Conservation (phyloP, 2,329 filamentous ascomycete genomes). For the Allantophomopsis cytisporea region DNA sequence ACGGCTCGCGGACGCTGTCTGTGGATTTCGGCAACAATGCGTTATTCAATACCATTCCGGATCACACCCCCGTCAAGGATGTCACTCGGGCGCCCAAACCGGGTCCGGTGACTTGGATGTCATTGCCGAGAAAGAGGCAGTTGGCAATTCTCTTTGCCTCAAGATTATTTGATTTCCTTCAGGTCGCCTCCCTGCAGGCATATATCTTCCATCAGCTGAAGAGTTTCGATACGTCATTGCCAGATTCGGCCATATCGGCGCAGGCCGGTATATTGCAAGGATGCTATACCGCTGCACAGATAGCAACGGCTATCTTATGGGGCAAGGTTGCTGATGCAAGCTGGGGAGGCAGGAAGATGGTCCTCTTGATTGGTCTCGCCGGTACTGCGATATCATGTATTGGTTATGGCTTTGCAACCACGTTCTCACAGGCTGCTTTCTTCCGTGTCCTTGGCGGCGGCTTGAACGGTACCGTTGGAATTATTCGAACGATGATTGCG, state of each 20-base stretch:
- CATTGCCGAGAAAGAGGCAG: conserved; percentile 45
- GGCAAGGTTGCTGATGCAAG: conserved; percentile 37
- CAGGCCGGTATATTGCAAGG: conserved; percentile 55
- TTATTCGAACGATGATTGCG: conserved; percentile 58
- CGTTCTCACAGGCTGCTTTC: conserved; percentile 44
- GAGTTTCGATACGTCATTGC: conserved; percentile 24
- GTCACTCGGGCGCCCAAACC: not conserved
- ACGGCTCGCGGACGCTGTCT: too few species aligned
- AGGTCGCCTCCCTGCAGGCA: conserved; percentile 49
- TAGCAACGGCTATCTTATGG: conserved; percentile 53
- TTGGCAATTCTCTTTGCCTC: conserved; percentile 46
- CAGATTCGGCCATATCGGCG: conserved; percentile 38
- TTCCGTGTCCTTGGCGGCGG: conserved; percentile 42
- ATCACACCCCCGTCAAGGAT: too few species aligned
- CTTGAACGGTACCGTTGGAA: conserved; percentile 56
- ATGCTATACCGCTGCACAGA: conserved; percentile 53
- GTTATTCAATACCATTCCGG: too few species aligned
- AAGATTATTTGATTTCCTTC: conserved; percentile 54
- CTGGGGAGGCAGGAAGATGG: conserved; percentile 41
- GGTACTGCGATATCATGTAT: conserved; percentile 46
- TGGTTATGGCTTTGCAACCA: conserved; percentile 52
- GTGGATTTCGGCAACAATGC: too few species aligned
- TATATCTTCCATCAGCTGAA: conserved; percentile 52
- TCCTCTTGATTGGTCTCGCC: conserved; percentile 47
- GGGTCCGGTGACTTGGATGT: conserved; percentile 36